Conservation (phyloP, 2,329 filamentous ascomycete species). For the Knufia petricola region DNA sequence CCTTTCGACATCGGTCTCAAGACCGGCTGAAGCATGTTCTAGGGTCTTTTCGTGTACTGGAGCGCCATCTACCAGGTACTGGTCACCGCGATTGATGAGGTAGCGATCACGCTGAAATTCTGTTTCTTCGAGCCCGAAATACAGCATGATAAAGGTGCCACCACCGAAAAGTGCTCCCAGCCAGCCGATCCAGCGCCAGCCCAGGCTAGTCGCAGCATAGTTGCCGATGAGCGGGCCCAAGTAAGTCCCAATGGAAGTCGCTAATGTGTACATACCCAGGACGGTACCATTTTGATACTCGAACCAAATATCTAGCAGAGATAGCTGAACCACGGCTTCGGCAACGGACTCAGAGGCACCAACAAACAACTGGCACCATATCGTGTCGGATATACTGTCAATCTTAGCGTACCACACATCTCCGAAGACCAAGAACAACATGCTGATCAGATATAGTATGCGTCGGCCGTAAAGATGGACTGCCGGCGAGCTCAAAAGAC, state of each 20-base stretch:
- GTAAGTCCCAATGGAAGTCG: constrained; percentile 48
- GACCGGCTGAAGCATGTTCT: not conserved
- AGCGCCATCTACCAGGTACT: not conserved
- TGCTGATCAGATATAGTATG: constrained; percentile 45
- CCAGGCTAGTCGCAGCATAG: constrained; percentile 41
- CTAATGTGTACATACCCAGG: constrained; percentile 46
- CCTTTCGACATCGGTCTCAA: constrained; percentile 6
- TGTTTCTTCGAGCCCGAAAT: constrained; percentile 47
- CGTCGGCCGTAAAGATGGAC: constrained; percentile 47
- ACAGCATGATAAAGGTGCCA: constrained; percentile 39
- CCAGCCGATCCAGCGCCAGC: constrained; percentile 49
- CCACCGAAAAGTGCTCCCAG: constrained; percentile 42
- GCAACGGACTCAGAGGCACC: constrained; percentile 49
- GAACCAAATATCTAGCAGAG: constrained; percentile 49
- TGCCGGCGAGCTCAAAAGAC: constrained; percentile 43
- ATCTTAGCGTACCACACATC: constrained; percentile 46
- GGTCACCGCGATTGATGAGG: constrained; percentile 10
- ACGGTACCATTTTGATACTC: constrained; percentile 48
- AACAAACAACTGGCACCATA: constrained; percentile 49
- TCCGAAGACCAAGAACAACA: constrained; percentile 41
- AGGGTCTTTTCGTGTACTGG: not conserved
- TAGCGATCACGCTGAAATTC: constrained; percentile 16
- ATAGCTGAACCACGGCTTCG: constrained; percentile 49
- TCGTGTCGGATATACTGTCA: constrained; percentile 36
- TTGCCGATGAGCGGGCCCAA: constrained; percentile 45